Percentiles rank a stretch among this genome's conserved stretches.
These are phyloP conservation scores for Lolium rigidum DNA, from an alignment of 176 grass and related monocot species.

Conservation along the genomic window DNA sequence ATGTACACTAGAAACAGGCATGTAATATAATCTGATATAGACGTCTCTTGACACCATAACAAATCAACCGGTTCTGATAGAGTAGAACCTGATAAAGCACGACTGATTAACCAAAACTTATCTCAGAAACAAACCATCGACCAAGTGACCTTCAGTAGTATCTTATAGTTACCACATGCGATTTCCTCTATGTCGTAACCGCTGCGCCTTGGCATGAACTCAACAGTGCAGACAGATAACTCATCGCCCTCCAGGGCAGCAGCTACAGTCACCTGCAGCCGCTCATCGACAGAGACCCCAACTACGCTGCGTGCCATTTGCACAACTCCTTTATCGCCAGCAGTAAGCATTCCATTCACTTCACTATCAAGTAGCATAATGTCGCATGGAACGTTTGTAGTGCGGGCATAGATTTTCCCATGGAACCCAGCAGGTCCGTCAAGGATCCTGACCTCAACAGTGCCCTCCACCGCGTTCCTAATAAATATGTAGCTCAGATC, in stretches of 20 bases:
- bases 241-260: background rate
- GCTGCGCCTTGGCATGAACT: background rate
- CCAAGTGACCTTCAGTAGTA: slow-evolving; percentile 5
- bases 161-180: background rate
- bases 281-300: background rate
- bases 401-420: background rate
- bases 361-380: slow-evolving; percentile 4
- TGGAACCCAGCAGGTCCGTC: background rate
- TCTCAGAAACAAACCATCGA: background rate
- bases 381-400: background rate
- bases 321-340: background rate
- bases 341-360: background rate
- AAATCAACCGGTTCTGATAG: background rate
- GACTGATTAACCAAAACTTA: background rate
- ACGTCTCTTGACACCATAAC: background rate
- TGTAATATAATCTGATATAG: background rate
- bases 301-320: background rate
- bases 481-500: background rate
- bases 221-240: background rate
- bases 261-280: background rate
- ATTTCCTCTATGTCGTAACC: background rate
- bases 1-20: background rate
- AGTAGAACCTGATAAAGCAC: background rate
- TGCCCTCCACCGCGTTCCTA: background rate
- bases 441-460: background rate